These are phyloP conservation scores for Termitomyces sp. DNA, from an alignment of 768 basidiomycete species.

Conservation along the genomic window DNA sequence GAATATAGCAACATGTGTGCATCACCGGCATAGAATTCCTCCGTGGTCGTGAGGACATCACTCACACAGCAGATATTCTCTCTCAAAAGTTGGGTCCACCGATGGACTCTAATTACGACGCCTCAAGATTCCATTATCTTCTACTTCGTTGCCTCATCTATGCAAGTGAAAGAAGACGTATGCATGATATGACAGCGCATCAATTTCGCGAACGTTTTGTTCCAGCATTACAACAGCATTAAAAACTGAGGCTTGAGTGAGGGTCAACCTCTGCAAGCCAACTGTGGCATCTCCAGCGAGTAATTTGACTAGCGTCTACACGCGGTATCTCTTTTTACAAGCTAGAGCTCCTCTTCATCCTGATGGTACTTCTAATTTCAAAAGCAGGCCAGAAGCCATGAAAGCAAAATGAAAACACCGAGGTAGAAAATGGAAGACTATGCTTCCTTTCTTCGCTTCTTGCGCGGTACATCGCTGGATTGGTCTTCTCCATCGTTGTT, in stretches of 20 bases:
- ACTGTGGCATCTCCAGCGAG: no score
- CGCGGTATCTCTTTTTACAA: neutral
- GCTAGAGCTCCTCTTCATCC: neutral
- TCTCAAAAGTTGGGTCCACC: no score
- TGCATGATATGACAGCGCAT: neutral
- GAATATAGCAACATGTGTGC: neutral
- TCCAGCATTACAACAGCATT: neutral
- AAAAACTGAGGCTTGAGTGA: no score
- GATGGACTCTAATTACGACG: no score
- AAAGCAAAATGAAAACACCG: neutral
- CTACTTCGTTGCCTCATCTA: neutral
- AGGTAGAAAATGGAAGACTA: neutral
- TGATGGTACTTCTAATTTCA: neutral
- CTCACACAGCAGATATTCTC: no score
- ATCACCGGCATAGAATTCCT: neutral
- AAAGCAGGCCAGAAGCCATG: neutral
- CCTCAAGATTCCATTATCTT: neutral
- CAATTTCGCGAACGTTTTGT: neutral
- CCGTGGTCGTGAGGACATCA: neutral
- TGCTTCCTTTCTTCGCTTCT: constrained; percentile 20
- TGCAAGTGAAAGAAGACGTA: no score
- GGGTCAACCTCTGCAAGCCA: no score
- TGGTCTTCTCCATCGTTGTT: constrained; percentile 21
- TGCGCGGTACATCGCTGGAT: constrained; percentile 15
- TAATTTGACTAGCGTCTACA: neutral